These are phyloP conservation scores for Pseudogymnoascus sp. DNA, from an alignment of 2,329 filamentous ascomycete species.

Conservation along the genomic window DNA sequence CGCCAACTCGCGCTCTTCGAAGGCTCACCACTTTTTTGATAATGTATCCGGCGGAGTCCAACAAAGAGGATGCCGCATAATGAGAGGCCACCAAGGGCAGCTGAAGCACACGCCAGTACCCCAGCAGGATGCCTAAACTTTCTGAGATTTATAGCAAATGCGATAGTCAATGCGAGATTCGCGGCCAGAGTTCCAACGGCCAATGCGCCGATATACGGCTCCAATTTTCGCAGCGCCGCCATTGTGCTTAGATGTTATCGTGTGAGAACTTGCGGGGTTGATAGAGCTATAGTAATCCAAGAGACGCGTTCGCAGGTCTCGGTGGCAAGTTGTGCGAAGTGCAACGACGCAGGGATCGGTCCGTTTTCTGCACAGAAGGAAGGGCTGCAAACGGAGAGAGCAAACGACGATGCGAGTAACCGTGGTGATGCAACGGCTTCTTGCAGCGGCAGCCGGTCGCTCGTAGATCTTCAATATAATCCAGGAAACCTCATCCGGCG, in stretches of 20 bases:
- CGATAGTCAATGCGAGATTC: constrained; percentile 25
- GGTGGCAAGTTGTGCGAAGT: not conserved
- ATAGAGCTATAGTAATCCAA: not conserved
- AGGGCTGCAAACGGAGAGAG: not conserved
- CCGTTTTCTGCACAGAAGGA: not conserved
- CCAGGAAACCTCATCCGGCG: constrained; percentile 2
- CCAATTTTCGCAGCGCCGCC: not conserved
- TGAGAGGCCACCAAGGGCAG: constrained; percentile 19
- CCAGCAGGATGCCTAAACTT: constrained; percentile 13
- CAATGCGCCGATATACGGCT: constrained; percentile 20
- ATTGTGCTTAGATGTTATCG: not conserved
- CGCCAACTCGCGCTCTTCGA: constrained; percentile 22
- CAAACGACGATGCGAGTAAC: constrained; percentile 1
- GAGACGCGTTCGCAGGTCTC: not conserved
- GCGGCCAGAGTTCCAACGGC: constrained; percentile 23
- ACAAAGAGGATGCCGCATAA: constrained; percentile 18
- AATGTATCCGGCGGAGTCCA: constrained; percentile 23
- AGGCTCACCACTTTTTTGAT: constrained; percentile 22
- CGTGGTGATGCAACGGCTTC: not conserved
- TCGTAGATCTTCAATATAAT: constrained; percentile 1
- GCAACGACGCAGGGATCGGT: not conserved
- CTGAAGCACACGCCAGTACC: constrained; percentile 22
- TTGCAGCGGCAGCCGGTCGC: not conserved
- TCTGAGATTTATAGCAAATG: constrained; percentile 22
- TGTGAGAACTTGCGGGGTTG: not conserved